Conservation (phyloP, 495 filamentous ascomycete species). For the Thermochaetoides thermophila region DNA sequence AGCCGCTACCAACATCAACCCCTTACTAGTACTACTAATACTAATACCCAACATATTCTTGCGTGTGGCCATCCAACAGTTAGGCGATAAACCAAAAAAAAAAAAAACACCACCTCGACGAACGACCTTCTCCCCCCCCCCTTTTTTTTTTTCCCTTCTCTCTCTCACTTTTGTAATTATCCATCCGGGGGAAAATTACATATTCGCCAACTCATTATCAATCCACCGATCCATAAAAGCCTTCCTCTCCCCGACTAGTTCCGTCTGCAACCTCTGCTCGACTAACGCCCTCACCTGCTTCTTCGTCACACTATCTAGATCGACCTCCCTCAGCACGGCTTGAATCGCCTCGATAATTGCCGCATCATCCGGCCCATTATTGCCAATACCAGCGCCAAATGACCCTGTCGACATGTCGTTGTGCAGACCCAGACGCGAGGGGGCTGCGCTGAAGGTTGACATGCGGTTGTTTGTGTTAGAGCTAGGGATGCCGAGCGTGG, state of each 20-base stretch:
- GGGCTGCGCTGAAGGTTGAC: conserved; percentile 22
- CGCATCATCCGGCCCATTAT: conserved; percentile 48
- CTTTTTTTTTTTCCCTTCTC: no score
- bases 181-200: no score
- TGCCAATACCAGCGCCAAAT: conserved; percentile 40
- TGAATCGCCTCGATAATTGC: conserved; percentile 73
- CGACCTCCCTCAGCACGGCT: conserved; percentile 69
- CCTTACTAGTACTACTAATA: no score
- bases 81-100: no score
- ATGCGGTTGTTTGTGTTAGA: conserved; percentile 23
- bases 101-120: no score
- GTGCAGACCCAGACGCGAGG: conserved; percentile 27
- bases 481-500: conserved; percentile 19
- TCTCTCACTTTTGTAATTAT: no score
- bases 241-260: conserved; percentile 66
- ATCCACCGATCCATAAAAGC: conserved; percentile 82
- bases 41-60: no score
- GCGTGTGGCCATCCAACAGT: no score
- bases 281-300: conserved; percentile 89
- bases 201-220: conserved; percentile 84
- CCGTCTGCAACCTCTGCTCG: conserved; percentile 81
- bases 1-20: no score
- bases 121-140: no score
- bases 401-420: conserved; percentile 42
- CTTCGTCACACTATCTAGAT: conserved; percentile 92